phyloP scores from a whole-genome alignment of 257 asterid genomes.

The Plantago major region DNA sequence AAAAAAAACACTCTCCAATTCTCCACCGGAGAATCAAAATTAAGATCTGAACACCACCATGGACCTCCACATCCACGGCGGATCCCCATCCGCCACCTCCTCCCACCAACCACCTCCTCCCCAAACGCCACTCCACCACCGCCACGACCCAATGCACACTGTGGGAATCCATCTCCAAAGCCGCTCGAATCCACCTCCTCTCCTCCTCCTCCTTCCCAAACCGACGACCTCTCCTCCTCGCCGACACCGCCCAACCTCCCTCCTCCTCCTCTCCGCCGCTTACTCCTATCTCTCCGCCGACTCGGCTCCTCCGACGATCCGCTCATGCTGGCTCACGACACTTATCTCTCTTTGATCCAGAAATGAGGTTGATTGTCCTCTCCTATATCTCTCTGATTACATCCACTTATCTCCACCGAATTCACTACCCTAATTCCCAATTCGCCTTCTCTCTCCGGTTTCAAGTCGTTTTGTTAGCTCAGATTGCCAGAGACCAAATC shows the following conservation, averaged over 20 bases:
- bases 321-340: conserved; percentile 94
- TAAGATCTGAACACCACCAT: conserved; percentile 21
- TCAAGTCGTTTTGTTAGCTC: conserved; percentile 77
- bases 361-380: conserved; percentile 78
- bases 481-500: conserved; percentile 64
- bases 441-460: conserved; percentile 57
- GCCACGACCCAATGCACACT: conserved; percentile 72
- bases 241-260: conserved; percentile 91
- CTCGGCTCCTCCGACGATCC: conserved; percentile 74
- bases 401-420: conserved; percentile 61
- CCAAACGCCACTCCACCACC: conserved; percentile 6
- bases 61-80: conserved; percentile 64
- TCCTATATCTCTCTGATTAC: conserved; percentile 62
- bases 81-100: conserved; percentile 61
- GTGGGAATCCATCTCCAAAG: conserved; percentile 98
- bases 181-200: conserved; percentile 87
- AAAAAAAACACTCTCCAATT: too few species aligned
- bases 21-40: too few species aligned
- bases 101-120: conserved; percentile 27
- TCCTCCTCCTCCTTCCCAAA: conserved; percentile 44
- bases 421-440: conserved; percentile 42
- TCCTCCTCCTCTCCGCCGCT: conserved; percentile 69
- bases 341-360: conserved; percentile 72
- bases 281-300: conserved; percentile 58
- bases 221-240: conserved; percentile 49